phyloP scores from a whole-genome alignment of 305 asterid genomes.

The Fraxinus baroniana region DNA sequence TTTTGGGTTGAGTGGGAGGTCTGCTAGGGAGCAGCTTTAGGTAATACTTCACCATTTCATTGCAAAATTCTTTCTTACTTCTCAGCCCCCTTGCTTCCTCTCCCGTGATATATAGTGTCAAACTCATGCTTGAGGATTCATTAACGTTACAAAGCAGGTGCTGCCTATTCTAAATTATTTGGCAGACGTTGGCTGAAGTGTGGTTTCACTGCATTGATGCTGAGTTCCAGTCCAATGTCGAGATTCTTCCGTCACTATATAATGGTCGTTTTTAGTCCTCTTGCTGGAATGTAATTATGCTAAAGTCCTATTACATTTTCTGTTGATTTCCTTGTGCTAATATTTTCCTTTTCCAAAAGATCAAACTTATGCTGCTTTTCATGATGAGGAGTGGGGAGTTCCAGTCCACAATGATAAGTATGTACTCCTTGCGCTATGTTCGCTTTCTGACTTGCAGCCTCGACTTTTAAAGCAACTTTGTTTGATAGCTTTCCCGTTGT shows the following conservation, averaged over 20 bases:
- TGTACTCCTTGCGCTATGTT: constrained; percentile 22
- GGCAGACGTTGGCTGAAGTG: not conserved
- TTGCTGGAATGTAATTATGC: not conserved
- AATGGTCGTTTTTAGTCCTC: constrained; percentile 17
- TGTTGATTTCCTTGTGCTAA: constrained; percentile 31
- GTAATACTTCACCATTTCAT: not conserved
- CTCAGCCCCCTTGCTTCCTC: not conserved
- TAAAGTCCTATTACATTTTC: constrained; percentile 1
- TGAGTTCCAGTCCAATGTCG: not conserved
- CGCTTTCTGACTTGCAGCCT: constrained; percentile 10
- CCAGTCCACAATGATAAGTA: constrained; percentile 80
- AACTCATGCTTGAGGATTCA: not conserved
- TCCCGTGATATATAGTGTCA: constrained; percentile 1
- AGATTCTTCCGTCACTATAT: not conserved
- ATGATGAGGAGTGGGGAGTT: constrained; percentile 94
- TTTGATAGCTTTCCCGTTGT: constrained; percentile 27
- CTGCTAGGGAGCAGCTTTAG: not conserved
- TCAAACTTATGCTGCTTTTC: constrained; percentile 62
- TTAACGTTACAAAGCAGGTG: constrained; percentile 4
- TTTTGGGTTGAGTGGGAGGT: not conserved
- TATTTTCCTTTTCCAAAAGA: constrained; percentile 44
- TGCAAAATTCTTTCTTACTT: not conserved
- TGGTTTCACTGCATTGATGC: constrained; percentile 2
- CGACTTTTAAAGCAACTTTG: constrained; percentile 8
- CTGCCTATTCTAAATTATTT: not conserved